phyloP scores from a whole-genome alignment of 73 alveolate species.

The Paramecium octaurelia region DNA sequence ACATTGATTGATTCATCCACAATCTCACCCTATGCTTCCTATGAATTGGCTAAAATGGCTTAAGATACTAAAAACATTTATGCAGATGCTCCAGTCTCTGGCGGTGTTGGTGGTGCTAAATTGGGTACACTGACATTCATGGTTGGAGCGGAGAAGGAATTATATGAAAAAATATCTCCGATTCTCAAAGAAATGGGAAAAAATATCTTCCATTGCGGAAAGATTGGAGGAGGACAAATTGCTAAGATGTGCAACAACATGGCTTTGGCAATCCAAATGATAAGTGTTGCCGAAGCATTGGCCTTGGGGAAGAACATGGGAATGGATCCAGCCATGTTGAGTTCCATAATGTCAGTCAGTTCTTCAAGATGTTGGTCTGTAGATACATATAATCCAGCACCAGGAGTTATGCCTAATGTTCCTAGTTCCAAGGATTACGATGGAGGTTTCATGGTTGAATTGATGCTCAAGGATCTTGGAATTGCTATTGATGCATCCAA shows the following conservation, averaged over 20 bases:
- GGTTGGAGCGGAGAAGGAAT: constrained; percentile 83
- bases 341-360: constrained; percentile 64
- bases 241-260: constrained; percentile 82
- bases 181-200: constrained; percentile 76
- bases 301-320: constrained; percentile 80
- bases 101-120: constrained; percentile 84
- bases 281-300: constrained; percentile 75
- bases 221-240: constrained; percentile 78
- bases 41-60: constrained; percentile 74
- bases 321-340: constrained; percentile 72
- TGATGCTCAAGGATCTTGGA: constrained; percentile 73
- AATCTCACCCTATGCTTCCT: constrained; percentile 72
- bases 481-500: constrained; percentile 73
- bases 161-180: constrained; percentile 60
- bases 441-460: constrained; percentile 74
- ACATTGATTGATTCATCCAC: constrained; percentile 78
- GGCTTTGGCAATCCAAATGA: constrained; percentile 76
- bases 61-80: constrained; percentile 56
- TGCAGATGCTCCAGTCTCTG: constrained; percentile 88
- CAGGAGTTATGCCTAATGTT: constrained; percentile 75
- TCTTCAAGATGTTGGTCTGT: constrained; percentile 78
- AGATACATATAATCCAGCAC: constrained; percentile 80
- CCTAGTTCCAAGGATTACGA: constrained; percentile 75
- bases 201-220: constrained; percentile 81
- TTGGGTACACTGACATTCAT: constrained; percentile 81